Conservation (phyloP, 768 basidiomycete genomes). For the Trametes cingulata region DNA sequence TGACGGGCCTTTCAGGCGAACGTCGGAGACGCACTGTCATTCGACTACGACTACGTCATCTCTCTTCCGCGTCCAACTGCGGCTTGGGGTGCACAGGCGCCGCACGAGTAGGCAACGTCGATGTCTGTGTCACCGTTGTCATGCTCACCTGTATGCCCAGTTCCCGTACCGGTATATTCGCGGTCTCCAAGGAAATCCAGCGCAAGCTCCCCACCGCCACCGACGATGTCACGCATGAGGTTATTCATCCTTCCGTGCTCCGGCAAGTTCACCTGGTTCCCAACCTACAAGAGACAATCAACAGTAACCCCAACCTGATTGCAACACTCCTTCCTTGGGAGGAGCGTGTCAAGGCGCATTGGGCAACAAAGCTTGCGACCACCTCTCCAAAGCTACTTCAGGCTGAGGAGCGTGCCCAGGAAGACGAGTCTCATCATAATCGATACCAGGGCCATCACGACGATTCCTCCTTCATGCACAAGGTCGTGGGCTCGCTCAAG, state of each 20-base stretch:
- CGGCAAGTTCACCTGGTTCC: conserved; percentile 41
- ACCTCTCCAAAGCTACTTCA: neutral
- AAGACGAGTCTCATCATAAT: conserved; percentile 28
- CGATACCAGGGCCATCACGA: conserved; percentile 8
- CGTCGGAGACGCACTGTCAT: conserved; percentile 52
- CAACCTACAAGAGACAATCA: conserved; percentile 38
- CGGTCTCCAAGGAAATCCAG: conserved; percentile 43
- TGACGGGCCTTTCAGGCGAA: conserved; percentile 46
- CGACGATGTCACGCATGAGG: conserved; percentile 55
- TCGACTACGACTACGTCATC: conserved; percentile 56
- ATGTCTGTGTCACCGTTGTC: neutral
- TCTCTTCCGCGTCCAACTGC: conserved; percentile 52
- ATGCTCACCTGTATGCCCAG: conserved; percentile 8
- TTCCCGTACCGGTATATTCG: conserved; percentile 51
- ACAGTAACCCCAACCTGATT: conserved; percentile 47
- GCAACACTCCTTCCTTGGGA: conserved; percentile 51
- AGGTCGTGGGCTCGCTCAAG: conserved; percentile 4
- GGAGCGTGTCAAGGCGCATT: conserved; percentile 45
- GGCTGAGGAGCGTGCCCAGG: conserved; percentile 9
- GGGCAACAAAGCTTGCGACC: conserved; percentile 42
- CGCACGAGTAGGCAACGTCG: conserved; percentile 56
- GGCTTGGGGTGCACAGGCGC: conserved; percentile 60
- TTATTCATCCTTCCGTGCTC: conserved; percentile 60
- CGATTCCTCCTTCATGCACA: neutral
- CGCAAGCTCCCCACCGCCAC: conserved; percentile 49